phyloP scores from a whole-genome alignment of 192 early-diverging fungal genomes.

The Haplosporangium gracile region DNA sequence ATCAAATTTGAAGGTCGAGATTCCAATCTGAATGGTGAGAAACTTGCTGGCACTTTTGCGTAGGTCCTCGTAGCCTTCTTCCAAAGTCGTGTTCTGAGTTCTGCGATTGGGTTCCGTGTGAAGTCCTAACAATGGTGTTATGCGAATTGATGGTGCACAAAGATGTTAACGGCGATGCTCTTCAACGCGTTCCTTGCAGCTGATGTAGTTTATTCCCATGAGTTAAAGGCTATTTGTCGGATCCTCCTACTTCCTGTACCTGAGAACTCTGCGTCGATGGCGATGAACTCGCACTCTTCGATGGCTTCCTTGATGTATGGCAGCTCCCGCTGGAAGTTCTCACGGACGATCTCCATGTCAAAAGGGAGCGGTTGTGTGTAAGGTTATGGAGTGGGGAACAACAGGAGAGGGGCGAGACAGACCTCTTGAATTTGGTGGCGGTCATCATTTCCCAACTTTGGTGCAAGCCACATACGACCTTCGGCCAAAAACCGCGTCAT shows the following conservation, averaged over 20 bases:
- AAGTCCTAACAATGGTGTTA: conserved; percentile 14
- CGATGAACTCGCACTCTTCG: conserved; percentile 75
- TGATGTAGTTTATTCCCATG: neutral
- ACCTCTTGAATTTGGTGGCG: neutral
- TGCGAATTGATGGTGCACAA: neutral
- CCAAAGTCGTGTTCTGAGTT: conserved; percentile 32
- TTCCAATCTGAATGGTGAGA: conserved; percentile 84
- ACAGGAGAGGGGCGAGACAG: neutral
- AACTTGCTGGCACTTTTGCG: conserved; percentile 53
- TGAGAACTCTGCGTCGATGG: conserved; percentile 87
- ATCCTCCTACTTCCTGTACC: conserved; percentile 58
- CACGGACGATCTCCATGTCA: conserved; percentile 78
- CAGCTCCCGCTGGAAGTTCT: conserved; percentile 71
- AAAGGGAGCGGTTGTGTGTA: neutral
- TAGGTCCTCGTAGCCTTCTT: conserved; percentile 45
- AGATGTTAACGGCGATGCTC: neutral
- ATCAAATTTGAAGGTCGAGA: conserved; percentile 84
- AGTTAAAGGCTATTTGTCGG: neutral
- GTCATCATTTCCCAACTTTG: neutral
- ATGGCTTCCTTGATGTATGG: conserved; percentile 74
- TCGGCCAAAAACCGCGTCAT: neutral
- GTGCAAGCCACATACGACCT: neutral
- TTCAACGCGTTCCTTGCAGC: neutral
- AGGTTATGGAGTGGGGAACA: neutral
- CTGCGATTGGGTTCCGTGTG: conserved; percentile 42